Base-by-base conservation (phyloP, 805 yeast species). In the Trichomonascus vanleenenianus region DNA sequence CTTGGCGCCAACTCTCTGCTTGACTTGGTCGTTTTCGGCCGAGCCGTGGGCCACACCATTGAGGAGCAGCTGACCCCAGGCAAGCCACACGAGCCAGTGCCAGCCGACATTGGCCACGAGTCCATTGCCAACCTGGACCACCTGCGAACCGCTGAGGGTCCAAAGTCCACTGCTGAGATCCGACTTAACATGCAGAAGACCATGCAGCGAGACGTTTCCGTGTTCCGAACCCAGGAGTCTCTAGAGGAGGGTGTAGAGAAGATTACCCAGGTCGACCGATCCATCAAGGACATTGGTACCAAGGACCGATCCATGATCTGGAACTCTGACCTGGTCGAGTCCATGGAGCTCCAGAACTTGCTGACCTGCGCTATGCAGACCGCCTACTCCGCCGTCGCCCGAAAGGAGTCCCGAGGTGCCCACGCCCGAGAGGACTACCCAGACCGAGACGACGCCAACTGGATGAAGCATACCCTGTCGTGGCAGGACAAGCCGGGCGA, bases 341-440 rank as follows among this genome's bases (percentile, higher is more conserved):
- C 97, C 46, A 75, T 93, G 59, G 98, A 91, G 71, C 76, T 91
- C 65, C 96, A 89, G 70, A 91, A 91, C 81, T 77, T 91, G 75
- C 76, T 91, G 66, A 89, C 97, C 43, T 87, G 97, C 75, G 97
- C 97, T 51, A 80, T 83, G 53, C 98, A 93, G 75, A 89, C 97
- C 44, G 97, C 97, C 30, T 73, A 72, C 55, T 78, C 95, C 52
- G 98, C 98, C 43, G 88, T 93, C 52, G 94, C 87, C 47, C 86
- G 98, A 76, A 82, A 75, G 62, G 98, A 91, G 73, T 88, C 97
- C 33, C 86, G 98, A 75, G 98, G 98, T 73, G 97, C 98, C 42
- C 98, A 91, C 64, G 97, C 98, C 49, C 84, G 97, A 75, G 98
- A 91, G 70, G 98, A 91, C 68, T 89, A 70, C 73, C 97, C 95